Conservation (phyloP, 1,284 basidiomycete species). For the Ustilago vetiveriae region DNA sequence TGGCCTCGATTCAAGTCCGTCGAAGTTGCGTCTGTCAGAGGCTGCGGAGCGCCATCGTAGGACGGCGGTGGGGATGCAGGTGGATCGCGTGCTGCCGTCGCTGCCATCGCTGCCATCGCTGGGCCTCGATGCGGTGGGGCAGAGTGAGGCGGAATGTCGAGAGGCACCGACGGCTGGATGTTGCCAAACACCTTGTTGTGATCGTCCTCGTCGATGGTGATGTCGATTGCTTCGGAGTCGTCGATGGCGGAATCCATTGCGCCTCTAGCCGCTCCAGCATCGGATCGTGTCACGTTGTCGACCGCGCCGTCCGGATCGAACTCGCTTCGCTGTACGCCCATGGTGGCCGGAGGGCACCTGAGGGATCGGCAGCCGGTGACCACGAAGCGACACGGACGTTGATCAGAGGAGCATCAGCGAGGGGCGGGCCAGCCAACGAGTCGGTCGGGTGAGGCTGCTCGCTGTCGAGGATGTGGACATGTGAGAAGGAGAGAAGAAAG, state of each 20-base stretch:
- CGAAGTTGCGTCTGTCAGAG: neutral
- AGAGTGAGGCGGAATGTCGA: constrained; percentile 4
- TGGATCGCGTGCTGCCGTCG: neutral
- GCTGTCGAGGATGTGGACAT: no score
- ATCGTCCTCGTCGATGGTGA: constrained; percentile 41
- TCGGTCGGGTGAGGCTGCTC: no score
- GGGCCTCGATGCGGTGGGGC: no score
- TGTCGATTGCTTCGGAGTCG: constrained; percentile 31
- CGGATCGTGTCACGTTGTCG: constrained; percentile 28
- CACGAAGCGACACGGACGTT: neutral
- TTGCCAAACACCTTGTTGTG: constrained; percentile 36
- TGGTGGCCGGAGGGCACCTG: constrained; percentile 5
- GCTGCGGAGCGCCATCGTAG: constrained; percentile 2
- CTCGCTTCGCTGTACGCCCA: constrained; percentile 18
- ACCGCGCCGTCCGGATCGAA: constrained; percentile 18
- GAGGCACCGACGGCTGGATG: constrained; percentile 8
- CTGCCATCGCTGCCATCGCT: neutral
- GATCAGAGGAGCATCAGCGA: no score
- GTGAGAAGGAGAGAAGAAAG: no score
- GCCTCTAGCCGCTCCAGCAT: constrained; percentile 1
- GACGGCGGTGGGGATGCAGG: constrained; percentile 20
- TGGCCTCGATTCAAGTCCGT: neutral
- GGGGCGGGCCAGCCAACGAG: no score
- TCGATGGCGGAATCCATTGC: neutral
- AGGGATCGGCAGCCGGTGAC: neutral